Evolutionary conservation across 352 stramenopile species (phyloP).

Genomic region (Plasmopara halstedii): DNA sequence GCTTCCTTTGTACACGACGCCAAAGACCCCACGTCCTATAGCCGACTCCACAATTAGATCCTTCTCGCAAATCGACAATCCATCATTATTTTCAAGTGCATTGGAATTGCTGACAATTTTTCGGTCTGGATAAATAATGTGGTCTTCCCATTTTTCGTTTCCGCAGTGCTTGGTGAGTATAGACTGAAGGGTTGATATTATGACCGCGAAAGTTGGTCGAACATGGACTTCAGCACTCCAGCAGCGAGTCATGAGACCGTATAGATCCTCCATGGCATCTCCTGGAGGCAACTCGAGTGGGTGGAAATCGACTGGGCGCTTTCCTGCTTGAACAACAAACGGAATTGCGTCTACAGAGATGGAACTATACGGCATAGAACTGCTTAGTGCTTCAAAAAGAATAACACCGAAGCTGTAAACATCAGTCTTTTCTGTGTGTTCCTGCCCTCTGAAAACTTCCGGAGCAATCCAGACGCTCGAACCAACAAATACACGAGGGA

Average conservation of each 20-base stretch:
- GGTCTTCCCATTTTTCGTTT: conserved; percentile 76
- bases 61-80: conserved; percentile 71
- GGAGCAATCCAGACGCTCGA: conserved; percentile 88
- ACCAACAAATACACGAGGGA: conserved; percentile 55
- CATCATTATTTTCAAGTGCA: conserved; percentile 44
- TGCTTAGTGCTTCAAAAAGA: conserved; percentile 63
- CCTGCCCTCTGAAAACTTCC: conserved; percentile 83
- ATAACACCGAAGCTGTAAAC: conserved; percentile 87
- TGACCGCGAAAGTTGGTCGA: conserved; percentile 75
- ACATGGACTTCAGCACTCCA: conserved; percentile 62
- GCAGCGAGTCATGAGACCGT: conserved; percentile 66
- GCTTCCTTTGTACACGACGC: conserved; percentile 74
- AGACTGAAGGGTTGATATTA: conserved; percentile 68
- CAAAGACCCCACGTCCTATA: conserved; percentile 75
- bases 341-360: conserved; percentile 78
- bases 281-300: conserved; percentile 38
- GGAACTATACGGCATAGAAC: conserved; percentile 58
- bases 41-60: conserved; percentile 59
- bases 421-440: conserved; percentile 84
- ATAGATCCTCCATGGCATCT: conserved; percentile 55
- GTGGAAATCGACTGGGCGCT: conserved; percentile 71
- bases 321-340: conserved; percentile 71
- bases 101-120: conserved; percentile 56
- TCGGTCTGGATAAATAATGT: conserved; percentile 75
- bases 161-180: conserved; percentile 63